Conservation (phyloP, 306 rosid genomes). For the Erythrophleum fordii region DNA sequence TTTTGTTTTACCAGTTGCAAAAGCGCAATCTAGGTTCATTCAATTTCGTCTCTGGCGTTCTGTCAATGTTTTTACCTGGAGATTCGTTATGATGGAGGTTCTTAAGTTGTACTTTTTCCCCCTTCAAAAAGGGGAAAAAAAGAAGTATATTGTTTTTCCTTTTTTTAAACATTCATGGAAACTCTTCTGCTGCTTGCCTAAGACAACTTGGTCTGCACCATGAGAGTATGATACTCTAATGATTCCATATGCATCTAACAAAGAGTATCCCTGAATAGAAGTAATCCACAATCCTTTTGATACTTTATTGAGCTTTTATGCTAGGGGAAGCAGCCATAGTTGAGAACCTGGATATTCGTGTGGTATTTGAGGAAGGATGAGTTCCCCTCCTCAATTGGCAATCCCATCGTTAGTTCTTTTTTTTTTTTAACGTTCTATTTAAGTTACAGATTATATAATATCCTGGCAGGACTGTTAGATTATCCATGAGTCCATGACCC, state of each 20-base stretch:
- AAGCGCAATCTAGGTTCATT: slow-evolving; percentile 1
- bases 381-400: neutral
- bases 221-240: neutral
- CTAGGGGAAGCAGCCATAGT: neutral
- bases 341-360: neutral
- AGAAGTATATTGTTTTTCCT: neutral
- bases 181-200: neutral
- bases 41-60: neutral
- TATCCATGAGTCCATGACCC: neutral
- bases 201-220: neutral
- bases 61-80: neutral
- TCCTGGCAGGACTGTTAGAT: slow-evolving; percentile 13
- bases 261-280: slow-evolving; percentile 2
- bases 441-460: neutral
- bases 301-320: slow-evolving; percentile 11
- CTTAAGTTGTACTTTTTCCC: neutral
- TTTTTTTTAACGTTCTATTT: neutral
- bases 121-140: too few species aligned
- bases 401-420: neutral
- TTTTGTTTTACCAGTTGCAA: neutral
- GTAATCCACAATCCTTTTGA: slow-evolving; percentile 11
- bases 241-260: slow-evolving; percentile 17
- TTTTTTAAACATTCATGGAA: neutral
- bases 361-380: neutral
- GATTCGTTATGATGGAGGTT: neutral